These are phyloP conservation scores for Heliocybe sulcata DNA, from an alignment of 1,284 basidiomycete species.

Conservation along the genomic window DNA sequence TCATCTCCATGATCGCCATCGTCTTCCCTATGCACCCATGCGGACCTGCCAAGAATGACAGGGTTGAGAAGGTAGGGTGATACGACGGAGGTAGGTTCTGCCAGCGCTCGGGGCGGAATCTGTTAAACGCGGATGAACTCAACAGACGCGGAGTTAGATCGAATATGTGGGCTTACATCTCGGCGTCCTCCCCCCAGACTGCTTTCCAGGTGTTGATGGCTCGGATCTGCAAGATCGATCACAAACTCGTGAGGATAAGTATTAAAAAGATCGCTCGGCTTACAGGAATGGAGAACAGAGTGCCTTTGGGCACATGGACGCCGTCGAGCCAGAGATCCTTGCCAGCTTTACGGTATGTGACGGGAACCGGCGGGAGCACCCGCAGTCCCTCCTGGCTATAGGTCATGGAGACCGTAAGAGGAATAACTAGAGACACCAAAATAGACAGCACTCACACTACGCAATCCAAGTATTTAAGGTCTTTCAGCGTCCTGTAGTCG, in stretches of 20 bases:
- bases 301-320: slow-evolving; percentile 37
- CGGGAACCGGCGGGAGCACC: slow-evolving; percentile 37
- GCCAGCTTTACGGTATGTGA: slow-evolving; percentile 34
- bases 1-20: slow-evolving; percentile 48
- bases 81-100: slow-evolving; percentile 29
- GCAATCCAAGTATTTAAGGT: slow-evolving; percentile 36
- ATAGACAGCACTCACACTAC: slow-evolving; percentile 30
- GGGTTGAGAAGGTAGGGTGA: slow-evolving; percentile 27
- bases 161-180: slow-evolving; percentile 22
- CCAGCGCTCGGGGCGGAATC: slow-evolving; percentile 35
- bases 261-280: slow-evolving; percentile 10
- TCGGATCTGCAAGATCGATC: slow-evolving; percentile 28
- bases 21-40: slow-evolving; percentile 44
- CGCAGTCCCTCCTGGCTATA: slow-evolving; percentile 30
- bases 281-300: slow-evolving; percentile 38
- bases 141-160: neutral
- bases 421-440: neutral
- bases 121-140: slow-evolving; percentile 13
- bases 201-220: slow-evolving; percentile 39
- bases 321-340: slow-evolving; percentile 38
- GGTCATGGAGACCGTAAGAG: neutral
- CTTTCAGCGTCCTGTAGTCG: slow-evolving; percentile 37
- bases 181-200: slow-evolving; percentile 39
- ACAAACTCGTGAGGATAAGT: no score
- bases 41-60: slow-evolving; percentile 39